Evolutionary conservation across 345 rosid species (phyloP), one percentile per base, ranked within the genome.

Genomic region (Brassica nigra): DNA sequence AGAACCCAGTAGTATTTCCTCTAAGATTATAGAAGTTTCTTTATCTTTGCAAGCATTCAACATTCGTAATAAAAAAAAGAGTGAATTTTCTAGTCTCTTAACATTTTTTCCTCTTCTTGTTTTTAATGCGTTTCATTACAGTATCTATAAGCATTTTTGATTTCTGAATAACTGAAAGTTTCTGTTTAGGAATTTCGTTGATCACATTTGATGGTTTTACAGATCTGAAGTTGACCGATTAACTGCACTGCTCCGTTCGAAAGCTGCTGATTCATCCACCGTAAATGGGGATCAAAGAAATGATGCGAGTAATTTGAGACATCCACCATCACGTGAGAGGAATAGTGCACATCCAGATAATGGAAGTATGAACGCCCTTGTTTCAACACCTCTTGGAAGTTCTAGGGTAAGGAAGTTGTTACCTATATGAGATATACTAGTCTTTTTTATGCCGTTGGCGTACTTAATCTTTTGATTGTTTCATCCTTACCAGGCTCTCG

Each of bases 221-320:
- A 96, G 99, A 78, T 85, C 93, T 30, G 99, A 96, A 86, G 87
- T 92, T 81, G 93, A 92, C 85, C 94, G 79, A 20, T 73, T 96
- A 85, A 92, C 95, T 16, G 74, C 92, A 31, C 75, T 96, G 54
- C 83, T 96, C 78, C 94, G 75, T 34, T 89, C 95, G 49, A 89
- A 85, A 85, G 83, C 83, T 78, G 80, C 62, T 77, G 92, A 87
- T 61, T 36, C 73, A 30, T 80, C 86, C 65, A 66, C 79, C 81
- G 84, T 68, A 65, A 74, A 57, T 54, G 86, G 83, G 70, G 87
- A 86, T 74, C 88, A 84, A 78, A 84, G 52, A 63, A 80, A 86
- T 68, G 89, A 87, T 75, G 76, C 20, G 76, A 62, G 74, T 68
- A 81, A 77, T 70, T 72, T 82, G 54, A 81, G 80, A 66, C 65